Percentiles rank a stretch among this genome's conserved stretches.
phyloP scores from a whole-genome alignment of 1,284 basidiomycete genomes.

The Hemileia vastatrix region DNA sequence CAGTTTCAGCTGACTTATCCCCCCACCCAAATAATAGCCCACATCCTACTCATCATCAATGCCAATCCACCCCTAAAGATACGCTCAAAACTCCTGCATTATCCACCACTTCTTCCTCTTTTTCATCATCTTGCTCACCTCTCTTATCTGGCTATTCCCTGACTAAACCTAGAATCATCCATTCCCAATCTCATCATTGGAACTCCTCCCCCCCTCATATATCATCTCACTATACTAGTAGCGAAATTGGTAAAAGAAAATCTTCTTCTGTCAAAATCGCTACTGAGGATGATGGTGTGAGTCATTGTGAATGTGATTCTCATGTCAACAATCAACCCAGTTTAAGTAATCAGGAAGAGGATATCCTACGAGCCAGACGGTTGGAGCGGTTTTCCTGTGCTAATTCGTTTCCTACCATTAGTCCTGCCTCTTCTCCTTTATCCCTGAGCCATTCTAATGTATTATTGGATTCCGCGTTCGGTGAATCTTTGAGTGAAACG shows the following conservation, averaged over 20 bases:
- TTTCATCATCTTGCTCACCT: background rate
- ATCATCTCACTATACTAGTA: too few relatives aligned
- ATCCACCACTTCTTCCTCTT: background rate
- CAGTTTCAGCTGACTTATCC: too few relatives aligned
- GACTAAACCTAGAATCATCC: slow-evolving; percentile 14
- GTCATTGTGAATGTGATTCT: background rate
- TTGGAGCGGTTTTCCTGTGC: slow-evolving; percentile 16
- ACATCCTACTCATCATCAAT: background rate
- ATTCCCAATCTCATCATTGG: slow-evolving; percentile 4
- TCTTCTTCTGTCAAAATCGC: slow-evolving; percentile 2
- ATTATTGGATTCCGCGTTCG: too few relatives aligned
- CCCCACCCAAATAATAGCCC: background rate
- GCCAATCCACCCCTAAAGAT: slow-evolving; percentile 1
- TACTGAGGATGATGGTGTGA: background rate
- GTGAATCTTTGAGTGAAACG: too few relatives aligned
- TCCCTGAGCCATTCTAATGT: too few relatives aligned
- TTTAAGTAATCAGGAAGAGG: background rate
- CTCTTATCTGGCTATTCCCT: background rate
- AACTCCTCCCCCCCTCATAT: background rate
- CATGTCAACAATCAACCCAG: background rate
- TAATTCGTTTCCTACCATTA: too few relatives aligned
- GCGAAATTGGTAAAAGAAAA: too few relatives aligned
- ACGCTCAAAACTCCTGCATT: background rate
- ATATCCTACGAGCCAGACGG: slow-evolving; percentile 7
- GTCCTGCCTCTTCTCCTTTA: too few relatives aligned